These are phyloP conservation scores for Colletotrichum coccodes DNA, from an alignment of 2,329 filamentous ascomycete genomes.

Conservation along the genomic window DNA sequence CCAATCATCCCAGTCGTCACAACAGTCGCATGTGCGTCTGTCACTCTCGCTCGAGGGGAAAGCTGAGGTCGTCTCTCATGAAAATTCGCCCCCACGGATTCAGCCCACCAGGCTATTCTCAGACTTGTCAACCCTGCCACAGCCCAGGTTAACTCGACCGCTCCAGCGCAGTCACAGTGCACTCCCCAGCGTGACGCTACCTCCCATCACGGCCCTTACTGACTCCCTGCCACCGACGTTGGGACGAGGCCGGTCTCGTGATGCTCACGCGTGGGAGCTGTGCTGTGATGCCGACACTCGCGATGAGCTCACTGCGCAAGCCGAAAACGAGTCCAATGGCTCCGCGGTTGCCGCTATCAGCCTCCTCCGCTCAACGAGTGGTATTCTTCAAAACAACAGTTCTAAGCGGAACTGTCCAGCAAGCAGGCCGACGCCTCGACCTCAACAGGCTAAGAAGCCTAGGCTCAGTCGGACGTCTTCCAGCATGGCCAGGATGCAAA, in stretches of 20 bases:
- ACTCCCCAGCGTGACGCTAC: conserved; percentile 66
- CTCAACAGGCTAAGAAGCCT: conserved; percentile 65
- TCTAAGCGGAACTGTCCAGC: conserved; percentile 71
- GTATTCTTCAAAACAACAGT: conserved; percentile 62
- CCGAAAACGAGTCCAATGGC: conserved; percentile 82
- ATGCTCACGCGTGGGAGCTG: conserved; percentile 91
- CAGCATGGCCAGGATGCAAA: conserved; percentile 71
- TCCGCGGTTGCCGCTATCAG: conserved; percentile 86
- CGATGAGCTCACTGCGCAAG: conserved; percentile 82
- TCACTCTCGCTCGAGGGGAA: conserved; percentile 90
- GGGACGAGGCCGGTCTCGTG: conserved; percentile 79
- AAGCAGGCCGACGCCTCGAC: conserved; percentile 35
- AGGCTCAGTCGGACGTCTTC: conserved; percentile 71
- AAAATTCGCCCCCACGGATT: conserved; percentile 73
- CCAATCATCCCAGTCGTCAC: conserved; percentile 36
- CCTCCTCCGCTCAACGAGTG: conserved; percentile 77
- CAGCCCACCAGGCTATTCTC: conserved; percentile 61
- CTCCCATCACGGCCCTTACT: conserved; percentile 64
- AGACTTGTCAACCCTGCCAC: conserved; percentile 57
- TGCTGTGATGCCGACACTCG: conserved; percentile 84
- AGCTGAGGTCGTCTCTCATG: conserved; percentile 82
- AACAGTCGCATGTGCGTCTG: conserved; percentile 72
- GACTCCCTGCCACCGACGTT: conserved; percentile 64
- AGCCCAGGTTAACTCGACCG: conserved; percentile 49
- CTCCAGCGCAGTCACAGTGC: conserved; percentile 80